Base-by-base conservation (phyloP, 495 filamentous ascomycete species). In the Trichocladium antarcticum region DNA sequence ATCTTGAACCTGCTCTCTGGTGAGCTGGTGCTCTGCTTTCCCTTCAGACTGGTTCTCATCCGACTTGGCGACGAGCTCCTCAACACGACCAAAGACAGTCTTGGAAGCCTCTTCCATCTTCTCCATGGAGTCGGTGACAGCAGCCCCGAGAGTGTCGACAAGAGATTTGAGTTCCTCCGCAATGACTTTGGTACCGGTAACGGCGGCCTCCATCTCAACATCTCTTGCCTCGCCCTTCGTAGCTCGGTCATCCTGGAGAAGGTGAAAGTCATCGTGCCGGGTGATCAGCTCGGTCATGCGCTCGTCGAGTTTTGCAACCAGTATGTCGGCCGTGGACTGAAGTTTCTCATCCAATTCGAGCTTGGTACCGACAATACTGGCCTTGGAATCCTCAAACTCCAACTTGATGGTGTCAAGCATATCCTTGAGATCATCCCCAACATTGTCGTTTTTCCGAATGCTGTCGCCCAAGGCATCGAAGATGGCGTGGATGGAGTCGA, bases 131-230 rank as follows among this genome's bases (percentile, higher is more conserved):
- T 93, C 86, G n/a, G 80, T 85, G 47, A 94, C 77, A 21, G 81
- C 79, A n/a, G 78, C 74, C 14, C 87, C 84, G 56, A 96, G 84
- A 9, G 84, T 83, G 49, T 94, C 87, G 53, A 93, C 81, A 5
- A 89, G 78, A 2, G 84, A 65, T 57, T 81, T 85, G 37, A 96
- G 80, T 49, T 95, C 89, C 53, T 96, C 89, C 0, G 86, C 80
- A 29, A 90, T 78, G 2, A 77, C 72, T 63, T 84, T 94, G 34
- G 83, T 88, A 45, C 73, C 76, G 5, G 80, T 73, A 20, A 90
- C 61, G 9, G 84, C 74, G 47, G 83, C 80, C 39, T 85, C 77
- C 56, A 86, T 76, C 42, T 81, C 73, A 15, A 71, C 56, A 43
- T 84, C 77, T 43, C 80, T 78, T 40, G 78, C 77, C 45, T 84